Evolutionary conservation across 2,329 filamentous ascomycete genomes (phyloP).

Genomic region (Ophiosphaerella herpotricha): DNA sequence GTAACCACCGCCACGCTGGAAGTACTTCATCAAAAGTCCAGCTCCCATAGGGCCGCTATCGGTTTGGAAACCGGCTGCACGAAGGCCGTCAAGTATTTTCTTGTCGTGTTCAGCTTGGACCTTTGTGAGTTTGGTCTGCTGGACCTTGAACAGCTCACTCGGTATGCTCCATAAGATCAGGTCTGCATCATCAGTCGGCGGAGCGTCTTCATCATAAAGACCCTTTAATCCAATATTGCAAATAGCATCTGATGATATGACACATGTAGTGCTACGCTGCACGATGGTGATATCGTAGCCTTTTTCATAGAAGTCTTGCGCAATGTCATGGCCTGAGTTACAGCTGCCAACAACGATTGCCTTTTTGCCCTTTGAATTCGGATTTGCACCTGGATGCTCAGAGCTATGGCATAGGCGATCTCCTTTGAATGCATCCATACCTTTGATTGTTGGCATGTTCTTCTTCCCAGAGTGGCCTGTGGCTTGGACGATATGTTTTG

Average conservation of each 20-base stretch:
- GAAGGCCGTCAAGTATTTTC: slow-evolving; percentile 48
- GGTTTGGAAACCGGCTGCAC: slow-evolving; percentile 49
- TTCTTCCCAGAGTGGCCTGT: slow-evolving; percentile 40
- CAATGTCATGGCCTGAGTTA: slow-evolving; percentile 57
- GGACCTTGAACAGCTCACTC: slow-evolving; percentile 36
- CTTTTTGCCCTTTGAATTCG: slow-evolving; percentile 45
- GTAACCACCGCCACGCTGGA: slow-evolving; percentile 52
- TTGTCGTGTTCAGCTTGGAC: slow-evolving; percentile 39
- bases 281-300: slow-evolving; percentile 53
- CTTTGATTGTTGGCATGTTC: slow-evolving; percentile 36
- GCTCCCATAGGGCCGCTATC: slow-evolving; percentile 37
- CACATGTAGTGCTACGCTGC: slow-evolving; percentile 51
- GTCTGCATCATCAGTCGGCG: slow-evolving; percentile 36
- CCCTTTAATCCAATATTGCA: slow-evolving; percentile 36
- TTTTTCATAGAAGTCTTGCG: slow-evolving; percentile 53
- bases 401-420: slow-evolving; percentile 38
- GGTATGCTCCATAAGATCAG: slow-evolving; percentile 42
- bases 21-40: slow-evolving; percentile 47
- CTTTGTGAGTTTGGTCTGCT: slow-evolving; percentile 32
- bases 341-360: slow-evolving; percentile 55
- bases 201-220: slow-evolving; percentile 33
- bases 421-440: slow-evolving; percentile 46
- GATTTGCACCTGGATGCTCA: slow-evolving; percentile 38
- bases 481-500: slow-evolving; percentile 37
- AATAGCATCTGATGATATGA: slow-evolving; percentile 34